These are phyloP conservation scores for Sporothrix humicola DNA, from an alignment of 2,329 filamentous ascomycete species.

Conservation along the genomic window DNA sequence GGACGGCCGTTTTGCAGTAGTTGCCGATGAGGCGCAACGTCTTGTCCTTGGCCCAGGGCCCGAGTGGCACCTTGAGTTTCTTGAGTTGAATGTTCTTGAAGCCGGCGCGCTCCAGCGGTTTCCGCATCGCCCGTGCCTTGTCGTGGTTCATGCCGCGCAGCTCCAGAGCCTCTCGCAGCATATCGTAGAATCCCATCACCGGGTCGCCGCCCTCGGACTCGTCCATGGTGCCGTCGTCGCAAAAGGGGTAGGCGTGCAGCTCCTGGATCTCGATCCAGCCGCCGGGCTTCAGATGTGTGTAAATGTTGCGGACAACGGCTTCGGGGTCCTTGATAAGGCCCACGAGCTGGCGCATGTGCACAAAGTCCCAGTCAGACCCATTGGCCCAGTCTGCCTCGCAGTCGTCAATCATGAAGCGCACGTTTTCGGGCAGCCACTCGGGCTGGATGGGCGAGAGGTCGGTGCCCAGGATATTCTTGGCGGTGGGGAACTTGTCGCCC, in stretches of 20 bases:
- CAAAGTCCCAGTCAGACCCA: constrained; percentile 61
- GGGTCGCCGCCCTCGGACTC: constrained; percentile 41
- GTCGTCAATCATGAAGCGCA: constrained; percentile 68
- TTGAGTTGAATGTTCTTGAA: constrained; percentile 51
- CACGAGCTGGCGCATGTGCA: constrained; percentile 59
- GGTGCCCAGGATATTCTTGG: constrained; percentile 49
- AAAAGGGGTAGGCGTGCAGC: constrained; percentile 49
- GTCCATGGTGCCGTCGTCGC: constrained; percentile 53
- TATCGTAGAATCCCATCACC: constrained; percentile 43
- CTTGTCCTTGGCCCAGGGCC: constrained; percentile 51
- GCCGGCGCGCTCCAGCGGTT: constrained; percentile 48
- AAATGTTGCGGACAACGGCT: constrained; percentile 44
- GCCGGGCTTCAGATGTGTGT: constrained; percentile 51
- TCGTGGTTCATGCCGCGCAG: constrained; percentile 37
- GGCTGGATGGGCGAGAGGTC: constrained; percentile 56
- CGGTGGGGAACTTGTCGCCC: constrained; percentile 50
- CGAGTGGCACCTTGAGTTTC: constrained; percentile 53
- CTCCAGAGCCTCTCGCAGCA: constrained; percentile 43
- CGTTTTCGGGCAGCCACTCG: constrained; percentile 61
- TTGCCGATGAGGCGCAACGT: constrained; percentile 49
- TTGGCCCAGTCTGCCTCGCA: constrained; percentile 63
- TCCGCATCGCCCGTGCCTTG: constrained; percentile 42
- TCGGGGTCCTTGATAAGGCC: constrained; percentile 57
- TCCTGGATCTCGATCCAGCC: constrained; percentile 60
- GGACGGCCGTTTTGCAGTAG: constrained; percentile 48